Evolutionary conservation across 768 basidiomycete genomes (phyloP).

Genomic region (Lactifluus subvellereus): DNA sequence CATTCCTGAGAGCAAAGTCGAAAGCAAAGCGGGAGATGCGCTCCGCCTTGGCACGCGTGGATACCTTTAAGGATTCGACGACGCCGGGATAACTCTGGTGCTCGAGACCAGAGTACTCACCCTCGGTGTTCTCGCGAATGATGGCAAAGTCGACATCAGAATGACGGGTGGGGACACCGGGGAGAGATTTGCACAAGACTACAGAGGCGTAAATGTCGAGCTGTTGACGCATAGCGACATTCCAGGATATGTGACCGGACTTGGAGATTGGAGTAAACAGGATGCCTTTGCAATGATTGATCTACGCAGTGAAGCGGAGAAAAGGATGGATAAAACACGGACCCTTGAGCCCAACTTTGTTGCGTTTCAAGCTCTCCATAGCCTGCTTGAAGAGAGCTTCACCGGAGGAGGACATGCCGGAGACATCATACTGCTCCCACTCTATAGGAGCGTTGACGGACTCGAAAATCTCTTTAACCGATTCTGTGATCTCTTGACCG

Average conservation of each 20-base stretch:
- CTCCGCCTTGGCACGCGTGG: constrained; percentile 91
- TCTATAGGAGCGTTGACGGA: constrained; percentile 97
- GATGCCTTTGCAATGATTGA: constrained; percentile 58
- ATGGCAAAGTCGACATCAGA: constrained; percentile 97
- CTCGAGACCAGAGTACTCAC: constrained; percentile 98
- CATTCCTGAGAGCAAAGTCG: constrained; percentile 98
- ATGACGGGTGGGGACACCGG: constrained; percentile 94
- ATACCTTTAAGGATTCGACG: constrained; percentile 96
- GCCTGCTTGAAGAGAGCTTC: constrained; percentile 96
- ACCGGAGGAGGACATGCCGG: constrained; percentile 89
- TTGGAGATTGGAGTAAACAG: constrained; percentile 97
- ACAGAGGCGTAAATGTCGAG: constrained; percentile 99
- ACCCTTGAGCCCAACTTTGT: constrained; percentile 98
- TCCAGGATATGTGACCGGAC: constrained; percentile 98
- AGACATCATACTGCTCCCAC: constrained; percentile 98
- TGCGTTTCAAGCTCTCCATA: constrained; percentile 96
- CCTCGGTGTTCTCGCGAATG: constrained; percentile 99
- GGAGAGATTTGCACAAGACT: constrained; percentile 96
- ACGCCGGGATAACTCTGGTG: constrained; percentile 98
- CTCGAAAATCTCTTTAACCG: constrained; percentile 98
- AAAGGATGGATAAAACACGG: constrained; percentile 22
- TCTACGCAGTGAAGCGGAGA: neutral
- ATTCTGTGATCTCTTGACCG: constrained; percentile 94
- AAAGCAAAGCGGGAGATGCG: constrained; percentile 97
- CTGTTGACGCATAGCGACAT: constrained; percentile 99